A percentile compares a stretch with the other conserved stretches of the same genome.
Conservation (phyloP, 73 alveolate species). For the Paramecium caudatum region DNA sequence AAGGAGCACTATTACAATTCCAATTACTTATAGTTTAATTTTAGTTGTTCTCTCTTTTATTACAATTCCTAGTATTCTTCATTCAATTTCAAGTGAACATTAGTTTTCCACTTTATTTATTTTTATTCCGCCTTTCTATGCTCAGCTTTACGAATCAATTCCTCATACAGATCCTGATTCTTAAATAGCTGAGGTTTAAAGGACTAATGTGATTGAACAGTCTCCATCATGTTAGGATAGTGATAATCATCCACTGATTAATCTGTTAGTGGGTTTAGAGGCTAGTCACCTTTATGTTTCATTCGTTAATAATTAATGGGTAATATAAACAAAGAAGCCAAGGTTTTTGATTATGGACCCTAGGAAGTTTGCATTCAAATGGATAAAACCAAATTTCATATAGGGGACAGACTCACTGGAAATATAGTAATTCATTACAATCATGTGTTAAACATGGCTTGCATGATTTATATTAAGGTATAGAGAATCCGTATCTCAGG, state of each 20-base stretch:
- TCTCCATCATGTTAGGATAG: not conserved
- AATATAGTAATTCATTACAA: too few species aligned
- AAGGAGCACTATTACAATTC: conserved; percentile 27
- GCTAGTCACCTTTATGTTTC: not conserved
- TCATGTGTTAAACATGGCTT: too few species aligned
- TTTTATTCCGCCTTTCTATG: not conserved
- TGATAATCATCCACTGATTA: too few species aligned
- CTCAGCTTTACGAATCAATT: conserved; percentile 1
- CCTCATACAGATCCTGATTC: conserved; percentile 27
- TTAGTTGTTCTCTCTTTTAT: conserved; percentile 2
- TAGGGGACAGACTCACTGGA: too few species aligned
- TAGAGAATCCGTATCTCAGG: too few species aligned
- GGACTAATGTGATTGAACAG: conserved; percentile 35
- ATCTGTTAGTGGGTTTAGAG: not conserved
- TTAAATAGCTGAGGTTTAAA: not conserved
- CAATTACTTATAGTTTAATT: not conserved
- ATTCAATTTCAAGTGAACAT: conserved; percentile 32
- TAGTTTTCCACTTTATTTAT: not conserved
- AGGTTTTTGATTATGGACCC: too few species aligned
- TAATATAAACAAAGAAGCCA: too few species aligned
- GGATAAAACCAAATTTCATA: too few species aligned
- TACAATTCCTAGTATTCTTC: conserved; percentile 1
- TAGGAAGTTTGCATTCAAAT: too few species aligned
- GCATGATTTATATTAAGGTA: too few species aligned
- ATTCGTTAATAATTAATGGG: too few species aligned